Evolutionary conservation across 73 alveolate genomes (phyloP), one percentile per base, ranked within the genome.

Genomic region (Blepharisma japonicum): DNA sequence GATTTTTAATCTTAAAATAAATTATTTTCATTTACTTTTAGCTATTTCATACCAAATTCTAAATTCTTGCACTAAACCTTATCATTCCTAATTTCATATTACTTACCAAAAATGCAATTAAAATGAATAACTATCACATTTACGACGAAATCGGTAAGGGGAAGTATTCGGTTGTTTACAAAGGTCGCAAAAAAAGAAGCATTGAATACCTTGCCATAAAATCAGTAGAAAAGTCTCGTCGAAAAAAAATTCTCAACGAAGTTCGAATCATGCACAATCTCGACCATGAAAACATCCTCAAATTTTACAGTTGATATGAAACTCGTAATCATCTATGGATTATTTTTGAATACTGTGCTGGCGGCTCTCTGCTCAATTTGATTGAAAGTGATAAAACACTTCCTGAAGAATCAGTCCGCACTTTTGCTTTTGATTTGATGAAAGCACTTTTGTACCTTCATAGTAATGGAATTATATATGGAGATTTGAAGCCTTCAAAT

Each of bases 401-500:
- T 5, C 91, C 94, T 7, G 97, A 90, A 68, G 90, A 79, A n/a
- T 78, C 87, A 25, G 86, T 85, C 42, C 83, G 81, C 74, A 79
- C 77, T 56, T 89, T 56, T 68, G 90, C 89, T 50, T 7, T 32
- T 25, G 95, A 85, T 39, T 67, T 81, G 51, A 86, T 83, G 61
- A 84, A 55, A 48, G 90, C 81, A 54, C 88, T 54, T 50, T 68
- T 55, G 18, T 88, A 81, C 71, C 72, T 81, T 56, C 98, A 93
- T 86, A 89, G 97, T 25, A 92, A 93, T 66, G 99, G 99, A 27
- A 94, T 97, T 76, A 91, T 97, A 66, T 96, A 92, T 78, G 91
- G 98, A 25, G 99, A 97, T 81, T 90, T 97, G 79, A 96, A 95
- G 83, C 99, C 99, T 25, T 91, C 99, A 42, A 97, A 96, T 78